Conservation (phyloP, 2,329 filamentous ascomycete species). For the Chaetomium sp. region DNA sequence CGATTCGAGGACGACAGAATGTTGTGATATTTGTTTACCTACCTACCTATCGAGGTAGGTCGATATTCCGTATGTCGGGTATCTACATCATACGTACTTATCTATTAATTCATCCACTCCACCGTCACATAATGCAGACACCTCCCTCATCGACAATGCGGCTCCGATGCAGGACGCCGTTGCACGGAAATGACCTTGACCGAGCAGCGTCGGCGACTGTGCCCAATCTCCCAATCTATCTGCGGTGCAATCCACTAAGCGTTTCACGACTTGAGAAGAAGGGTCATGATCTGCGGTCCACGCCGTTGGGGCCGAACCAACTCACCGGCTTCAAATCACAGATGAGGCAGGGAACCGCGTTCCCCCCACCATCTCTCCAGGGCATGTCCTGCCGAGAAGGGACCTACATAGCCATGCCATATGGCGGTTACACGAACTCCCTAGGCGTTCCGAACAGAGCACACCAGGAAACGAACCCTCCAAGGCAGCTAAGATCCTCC, state of each 20-base stretch:
- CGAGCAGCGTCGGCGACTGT: constrained; percentile 9
- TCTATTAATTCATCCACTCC: not conserved
- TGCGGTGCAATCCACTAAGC: not conserved
- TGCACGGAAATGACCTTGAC: constrained; percentile 15
- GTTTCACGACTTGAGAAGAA: constrained; percentile 20
- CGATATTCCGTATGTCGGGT: too few relatives aligned
- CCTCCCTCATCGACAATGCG: constrained; percentile 6
- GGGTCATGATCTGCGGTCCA: constrained; percentile 6
- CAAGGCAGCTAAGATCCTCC: not conserved
- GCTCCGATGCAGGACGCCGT: constrained; percentile 20
- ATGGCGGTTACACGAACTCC: not conserved
- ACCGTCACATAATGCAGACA: not conserved
- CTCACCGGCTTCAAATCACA: not conserved
- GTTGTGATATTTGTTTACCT: not conserved
- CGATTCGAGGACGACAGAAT: not conserved
- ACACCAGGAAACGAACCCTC: not conserved
- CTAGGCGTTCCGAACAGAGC: not conserved
- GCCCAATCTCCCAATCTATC: constrained; percentile 11
- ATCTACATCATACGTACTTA: too few relatives aligned
- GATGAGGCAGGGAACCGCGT: constrained; percentile 11
- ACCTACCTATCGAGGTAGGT: not conserved
- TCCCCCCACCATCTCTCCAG: not conserved
- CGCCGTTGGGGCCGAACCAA: not conserved
- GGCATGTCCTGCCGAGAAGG: not conserved
- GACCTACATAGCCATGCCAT: not conserved